Evolutionary conservation across 2,329 filamentous ascomycete genomes (phyloP).

Genomic region (Amphichorda felina): DNA sequence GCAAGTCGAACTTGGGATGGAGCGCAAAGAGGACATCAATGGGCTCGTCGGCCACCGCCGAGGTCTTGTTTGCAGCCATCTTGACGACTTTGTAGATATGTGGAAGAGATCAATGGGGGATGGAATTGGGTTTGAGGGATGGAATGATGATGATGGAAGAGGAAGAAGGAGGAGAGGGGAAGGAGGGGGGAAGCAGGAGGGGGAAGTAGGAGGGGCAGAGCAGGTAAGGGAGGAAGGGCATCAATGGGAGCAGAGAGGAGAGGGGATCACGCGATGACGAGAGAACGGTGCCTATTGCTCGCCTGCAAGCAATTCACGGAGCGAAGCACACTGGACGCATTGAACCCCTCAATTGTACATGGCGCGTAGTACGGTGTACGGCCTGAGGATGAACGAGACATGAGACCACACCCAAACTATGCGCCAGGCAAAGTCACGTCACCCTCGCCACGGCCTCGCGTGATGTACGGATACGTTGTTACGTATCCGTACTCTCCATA

Average conservation of each 20-base stretch:
- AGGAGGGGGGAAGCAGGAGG: slow-evolving; percentile 5
- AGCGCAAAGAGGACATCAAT: slow-evolving; percentile 49
- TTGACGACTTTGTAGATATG: slow-evolving; percentile 17
- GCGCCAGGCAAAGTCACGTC: no score
- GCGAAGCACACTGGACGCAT: no score
- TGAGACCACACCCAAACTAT: no score
- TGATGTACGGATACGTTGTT: no score
- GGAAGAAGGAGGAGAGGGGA: slow-evolving; percentile 10
- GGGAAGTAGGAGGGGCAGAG: slow-evolving; percentile 4
- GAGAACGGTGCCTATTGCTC: neutral
- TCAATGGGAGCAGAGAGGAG: neutral
- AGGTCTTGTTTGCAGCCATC: slow-evolving; percentile 46
- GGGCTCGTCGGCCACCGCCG: slow-evolving; percentile 46
- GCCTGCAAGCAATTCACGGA: neutral
- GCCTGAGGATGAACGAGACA: no score
- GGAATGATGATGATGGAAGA: slow-evolving; percentile 8
- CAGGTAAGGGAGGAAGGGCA: neutral
- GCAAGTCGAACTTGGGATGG: slow-evolving; percentile 45
- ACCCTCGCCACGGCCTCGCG: no score
- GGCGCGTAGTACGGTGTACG: no score
- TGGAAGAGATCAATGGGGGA: slow-evolving; percentile 4
- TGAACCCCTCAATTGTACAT: no score
- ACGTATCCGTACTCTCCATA: no score
- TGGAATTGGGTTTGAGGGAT: slow-evolving; percentile 7
- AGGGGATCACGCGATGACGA: slow-evolving; percentile 9